Evolutionary conservation across 352 stramenopile genomes (phyloP), one percentile per base, ranked within the genome.

Genomic region (Pythium apleroticum): DNA sequence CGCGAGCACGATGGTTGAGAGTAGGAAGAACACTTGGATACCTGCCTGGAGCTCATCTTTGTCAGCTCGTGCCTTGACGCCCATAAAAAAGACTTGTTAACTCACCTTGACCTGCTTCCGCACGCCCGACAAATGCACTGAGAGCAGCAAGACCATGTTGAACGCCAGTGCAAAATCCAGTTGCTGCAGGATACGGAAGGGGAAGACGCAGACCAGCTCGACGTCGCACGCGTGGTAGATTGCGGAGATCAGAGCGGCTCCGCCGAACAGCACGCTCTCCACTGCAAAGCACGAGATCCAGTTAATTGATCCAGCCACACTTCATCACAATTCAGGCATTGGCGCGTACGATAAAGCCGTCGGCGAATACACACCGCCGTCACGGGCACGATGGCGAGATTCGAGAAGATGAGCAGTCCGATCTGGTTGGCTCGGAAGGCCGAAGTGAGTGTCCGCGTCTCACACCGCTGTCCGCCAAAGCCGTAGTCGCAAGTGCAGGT

Each of bases 111-210:
- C 68, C 31, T 80, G 70, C 60, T 80, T 78, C 25, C 70, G 63
- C 22, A 68, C 73, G 7, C 73, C 73, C 2, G 73, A 81, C 12
- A 81, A 63, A 46, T 81, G 73, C 19, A 81, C 71, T 3, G 65
- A 65, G 20, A 76, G 49, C 19, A 81, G 45, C 65, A 78, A 64
- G 56, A 80, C 76, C 55, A 74, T 75, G 61, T 80, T 80, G 57
- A 80, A 80, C 50, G 73, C 70, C 10, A 80, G 71, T 19, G 73
- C 68, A 62, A 80, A 80, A 55, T 80, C 73, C 73, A 80, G 76
- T 27, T 71, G 31, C 60, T 76, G 70, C 9, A 78, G 59, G 46
- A 76, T 78, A 6, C 58, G 50, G 53, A 78, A 80, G 20, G 69
- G 60, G n/a, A 78, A 74, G 0, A 78, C 12, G 27, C 73, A 80